Evolutionary conservation across 495 filamentous ascomycete genomes (phyloP).

Genomic region (Penicillium arizonense): DNA sequence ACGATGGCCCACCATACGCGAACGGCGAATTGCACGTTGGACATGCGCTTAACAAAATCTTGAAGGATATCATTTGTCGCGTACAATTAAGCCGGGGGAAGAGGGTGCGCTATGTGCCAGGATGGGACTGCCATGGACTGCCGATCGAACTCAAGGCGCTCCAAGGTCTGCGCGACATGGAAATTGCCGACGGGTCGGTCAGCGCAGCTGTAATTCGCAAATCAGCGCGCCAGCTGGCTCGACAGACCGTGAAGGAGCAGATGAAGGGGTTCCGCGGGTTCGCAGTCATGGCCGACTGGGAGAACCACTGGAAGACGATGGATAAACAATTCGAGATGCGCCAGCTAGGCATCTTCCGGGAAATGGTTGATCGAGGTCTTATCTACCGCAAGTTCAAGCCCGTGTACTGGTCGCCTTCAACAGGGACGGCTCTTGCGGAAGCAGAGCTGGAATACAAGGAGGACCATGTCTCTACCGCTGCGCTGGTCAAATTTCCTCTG

Average conservation of each 20-base stretch:
- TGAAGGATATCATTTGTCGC: constrained; percentile 90
- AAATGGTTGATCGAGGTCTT: constrained; percentile 80
- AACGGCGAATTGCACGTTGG: constrained; percentile 93
- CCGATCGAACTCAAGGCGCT: constrained; percentile 98
- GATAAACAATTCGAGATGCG: constrained; percentile 80
- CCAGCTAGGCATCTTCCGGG: constrained; percentile 80
- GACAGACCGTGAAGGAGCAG: constrained; percentile 72
- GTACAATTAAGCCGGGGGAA: constrained; percentile 76
- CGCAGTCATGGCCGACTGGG: constrained; percentile 94
- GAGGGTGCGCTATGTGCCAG: constrained; percentile 81
- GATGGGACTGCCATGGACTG: constrained; percentile 98
- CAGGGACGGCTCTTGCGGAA: constrained; percentile 87
- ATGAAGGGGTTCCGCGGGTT: constrained; percentile 79
- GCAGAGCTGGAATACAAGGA: constrained; percentile 95
- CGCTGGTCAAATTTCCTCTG: constrained; percentile 79
- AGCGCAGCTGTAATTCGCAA: constrained; percentile 54
- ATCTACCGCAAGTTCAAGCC: constrained; percentile 89
- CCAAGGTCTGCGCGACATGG: constrained; percentile 46
- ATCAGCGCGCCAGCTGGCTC: constrained; percentile 72
- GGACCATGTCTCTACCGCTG: constrained; percentile 74
- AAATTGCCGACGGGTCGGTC: constrained; percentile 18
- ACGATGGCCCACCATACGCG: constrained; percentile 97
- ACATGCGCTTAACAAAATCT: constrained; percentile 96
- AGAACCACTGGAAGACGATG: constrained; percentile 89
- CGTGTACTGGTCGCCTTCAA: constrained; percentile 95